Evolutionary conservation across 2,329 filamentous ascomycete species (phyloP), one percentile per base, ranked within the genome.

Genomic region (Knoxdaviesia capensis): DNA sequence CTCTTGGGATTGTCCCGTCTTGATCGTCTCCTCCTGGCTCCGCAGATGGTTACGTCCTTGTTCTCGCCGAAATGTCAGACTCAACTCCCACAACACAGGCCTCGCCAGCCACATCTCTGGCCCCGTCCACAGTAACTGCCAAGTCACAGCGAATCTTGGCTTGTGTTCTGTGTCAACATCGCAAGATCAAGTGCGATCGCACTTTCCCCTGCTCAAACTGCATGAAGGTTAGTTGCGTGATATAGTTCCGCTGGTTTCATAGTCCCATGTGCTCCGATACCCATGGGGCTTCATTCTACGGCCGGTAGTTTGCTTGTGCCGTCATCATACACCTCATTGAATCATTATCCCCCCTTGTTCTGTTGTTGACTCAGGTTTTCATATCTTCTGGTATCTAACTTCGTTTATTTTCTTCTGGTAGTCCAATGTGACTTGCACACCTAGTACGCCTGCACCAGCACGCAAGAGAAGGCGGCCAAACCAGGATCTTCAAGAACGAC

Each of bases 151-250:
- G 68, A 48, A 61, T 71, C 39, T 56, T 71, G 44, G 67, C 67
- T 20, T 72, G 70, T 48, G 66, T 71, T 20, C 58, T 74, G 34
- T 75, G 71, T 51, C 71, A 75, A 52, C 67, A 70, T 51, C 65
- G 71, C 50, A 75, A 76, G 57, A 74, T 74, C 56, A 74, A 72
- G 53, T 76, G 71, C 55, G 70, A 75, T 50, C 64, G 71, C 46
- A 65, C 64, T 36, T 71, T 66, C 36, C 71, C 71, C 4, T 75
- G 71, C 50, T 66, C 69, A 44, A 74, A 75, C 49, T 75, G 71
- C 48, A 56, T 68, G 52, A 75, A 74, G 64, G 71, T 74, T 40
- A 50, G 54, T 41, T 38, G 9, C 11, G 20, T 20, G 20, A 20
- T 20, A 20, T 3, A 20, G 20, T 20, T 20, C 20, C 20, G 20